Evolutionary conservation across 169 alveolate species (phyloP), one percentile per base, ranked within the genome.

Genomic region (Plasmodium cynomolgi): DNA sequence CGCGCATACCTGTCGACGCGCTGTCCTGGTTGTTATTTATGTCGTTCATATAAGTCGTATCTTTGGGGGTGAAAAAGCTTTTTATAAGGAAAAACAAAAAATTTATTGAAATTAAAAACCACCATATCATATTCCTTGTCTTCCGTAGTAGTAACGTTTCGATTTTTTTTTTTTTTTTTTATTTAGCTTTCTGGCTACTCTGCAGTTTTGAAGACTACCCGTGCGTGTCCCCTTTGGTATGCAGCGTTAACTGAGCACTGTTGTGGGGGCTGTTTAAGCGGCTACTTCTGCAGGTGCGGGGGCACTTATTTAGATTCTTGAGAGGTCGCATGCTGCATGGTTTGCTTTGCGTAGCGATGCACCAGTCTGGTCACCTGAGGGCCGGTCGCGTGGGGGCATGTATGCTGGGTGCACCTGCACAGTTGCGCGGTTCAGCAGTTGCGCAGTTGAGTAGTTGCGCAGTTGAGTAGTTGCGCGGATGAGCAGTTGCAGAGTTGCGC

Each of bases 61-160:
- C 94, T 80, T 88, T 88, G 47, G 94, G 94, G 39, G 86, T 88
- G 58, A 88, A 88, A 88, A 88, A 88, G 82, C 90, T 88, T 88
- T 80, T 88, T 88, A 88, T 56, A 58, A 88, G 90, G 77, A 88
- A 88, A 81, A 88, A 88, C 94, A 88, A 88, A 88, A 88, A 88
- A 58, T 88, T 88, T 56, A 88, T 41, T 88, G 90, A 80, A 54
- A 88, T 80, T 88, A 88, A 23, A 88, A 88, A 88, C 94, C 94
- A 88, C 94, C 94, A 88, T 88, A 88, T 88, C 94, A 88, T 88
- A 88, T 88, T 88, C 82, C 50, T 79, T 77, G 41, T 11, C 81
- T 83, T 83, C 54, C 56, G 20, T 68, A 34, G 31, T 54, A 54
- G 23, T 54, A 29, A 20, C n/a, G 34, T 75, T 75, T 47, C 71